Evolutionary conservation across 2,329 filamentous ascomycete species (phyloP).

Genomic region (Cladosporium sp.): DNA sequence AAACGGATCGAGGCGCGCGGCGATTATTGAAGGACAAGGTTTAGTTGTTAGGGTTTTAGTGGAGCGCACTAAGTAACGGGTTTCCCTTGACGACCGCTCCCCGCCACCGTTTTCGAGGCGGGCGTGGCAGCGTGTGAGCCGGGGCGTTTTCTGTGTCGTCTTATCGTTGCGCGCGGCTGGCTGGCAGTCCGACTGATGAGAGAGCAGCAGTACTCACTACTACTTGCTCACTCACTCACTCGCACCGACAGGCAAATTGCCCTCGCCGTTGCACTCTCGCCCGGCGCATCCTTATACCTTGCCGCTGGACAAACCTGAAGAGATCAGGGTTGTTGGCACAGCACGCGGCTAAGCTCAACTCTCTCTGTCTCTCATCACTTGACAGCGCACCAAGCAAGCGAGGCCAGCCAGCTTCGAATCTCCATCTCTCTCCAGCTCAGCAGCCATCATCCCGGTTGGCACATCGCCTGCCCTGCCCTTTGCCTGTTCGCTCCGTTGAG

Average conservation of each 20-base stretch:
- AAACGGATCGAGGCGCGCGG: conserved; percentile 10
- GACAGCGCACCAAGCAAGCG: neutral
- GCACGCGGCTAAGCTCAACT: neutral
- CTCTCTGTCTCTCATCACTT: neutral
- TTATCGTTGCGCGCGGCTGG: neutral
- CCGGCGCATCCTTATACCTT: neutral
- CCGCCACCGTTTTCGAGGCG: neutral
- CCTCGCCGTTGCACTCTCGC: neutral
- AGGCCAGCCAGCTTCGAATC: conserved; percentile 1
- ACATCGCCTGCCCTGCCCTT: neutral
- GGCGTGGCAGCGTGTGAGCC: neutral
- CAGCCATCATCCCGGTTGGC: neutral
- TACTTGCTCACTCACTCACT: neutral
- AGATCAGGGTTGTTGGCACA: conserved; percentile 7
- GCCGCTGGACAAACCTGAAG: conserved; percentile 2
- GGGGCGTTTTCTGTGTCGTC: neutral
- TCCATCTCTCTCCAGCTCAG: too few species aligned
- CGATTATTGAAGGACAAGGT: neutral
- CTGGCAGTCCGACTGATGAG: neutral
- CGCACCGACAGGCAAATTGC: neutral
- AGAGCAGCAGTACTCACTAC: neutral
- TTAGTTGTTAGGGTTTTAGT: neutral
- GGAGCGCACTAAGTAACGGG: neutral
- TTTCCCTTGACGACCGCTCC: conserved; percentile 13
- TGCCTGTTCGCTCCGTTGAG: neutral